Conservation (phyloP, 768 basidiomycete species). For the Cubamyces sp. region DNA sequence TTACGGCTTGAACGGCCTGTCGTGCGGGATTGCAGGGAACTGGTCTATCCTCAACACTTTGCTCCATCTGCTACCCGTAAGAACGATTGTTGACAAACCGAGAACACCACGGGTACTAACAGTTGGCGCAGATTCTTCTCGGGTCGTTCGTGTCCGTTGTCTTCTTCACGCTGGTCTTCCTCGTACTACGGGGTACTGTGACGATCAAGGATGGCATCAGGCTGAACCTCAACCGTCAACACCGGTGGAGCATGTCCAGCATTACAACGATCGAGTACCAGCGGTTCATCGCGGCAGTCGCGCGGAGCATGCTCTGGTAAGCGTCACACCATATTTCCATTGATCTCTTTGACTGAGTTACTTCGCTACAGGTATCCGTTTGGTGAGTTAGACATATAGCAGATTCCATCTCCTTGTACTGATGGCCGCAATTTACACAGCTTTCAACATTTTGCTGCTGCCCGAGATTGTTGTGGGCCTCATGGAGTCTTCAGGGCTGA, state of each 20-base stretch:
- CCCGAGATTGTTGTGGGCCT: conserved; percentile 61
- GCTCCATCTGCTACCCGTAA: conserved; percentile 67
- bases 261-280: conserved; percentile 52
- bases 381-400: conserved; percentile 42
- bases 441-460: conserved; percentile 60
- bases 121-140: conserved; percentile 53
- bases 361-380: conserved; percentile 55
- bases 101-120: not conserved
- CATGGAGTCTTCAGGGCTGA: conserved; percentile 50
- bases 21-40: conserved; percentile 53
- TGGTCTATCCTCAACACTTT: conserved; percentile 50
- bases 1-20: conserved; percentile 56
- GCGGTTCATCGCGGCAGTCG: conserved; percentile 62
- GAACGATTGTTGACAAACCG: conserved; percentile 21
- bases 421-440: conserved; percentile 38
- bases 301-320: conserved; percentile 73
- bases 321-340: conserved; percentile 26
- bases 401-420: not conserved
- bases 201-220: conserved; percentile 54
- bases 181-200: conserved; percentile 62
- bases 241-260: conserved; percentile 22
- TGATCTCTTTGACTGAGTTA: conserved; percentile 3
- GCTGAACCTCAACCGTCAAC: conserved; percentile 46
- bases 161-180: conserved; percentile 63
- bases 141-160: conserved; percentile 57